Evolutionary conservation across 2,329 filamentous ascomycete species (phyloP).

Genomic region (Magnaporthales sp.): DNA sequence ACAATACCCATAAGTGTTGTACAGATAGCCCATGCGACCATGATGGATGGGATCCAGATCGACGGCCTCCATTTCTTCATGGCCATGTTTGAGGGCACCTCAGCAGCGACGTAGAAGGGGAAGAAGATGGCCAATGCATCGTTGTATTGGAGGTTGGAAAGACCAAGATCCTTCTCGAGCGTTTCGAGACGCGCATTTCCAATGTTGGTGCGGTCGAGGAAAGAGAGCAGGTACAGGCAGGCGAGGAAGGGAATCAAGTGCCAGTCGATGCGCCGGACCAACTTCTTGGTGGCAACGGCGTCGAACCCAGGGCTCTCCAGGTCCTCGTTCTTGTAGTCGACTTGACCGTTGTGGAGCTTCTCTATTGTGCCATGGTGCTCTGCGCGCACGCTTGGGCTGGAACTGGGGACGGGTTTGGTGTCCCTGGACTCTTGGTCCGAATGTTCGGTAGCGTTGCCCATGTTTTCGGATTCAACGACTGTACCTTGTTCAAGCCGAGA

Average conservation of each 20-base stretch:
- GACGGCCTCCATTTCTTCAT: constrained; percentile 67
- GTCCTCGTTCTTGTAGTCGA: constrained; percentile 2
- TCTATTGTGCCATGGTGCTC: neutral
- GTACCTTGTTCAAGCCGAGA: neutral
- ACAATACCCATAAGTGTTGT: constrained; percentile 48
- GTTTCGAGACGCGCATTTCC: constrained; percentile 59
- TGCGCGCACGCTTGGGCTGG: neutral
- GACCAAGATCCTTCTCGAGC: constrained; percentile 35
- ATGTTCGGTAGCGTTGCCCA: constrained; percentile 2
- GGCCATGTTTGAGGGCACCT: constrained; percentile 68
- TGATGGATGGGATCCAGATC: constrained; percentile 68
- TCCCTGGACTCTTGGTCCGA: constrained; percentile 5
- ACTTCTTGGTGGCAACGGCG: constrained; percentile 1
- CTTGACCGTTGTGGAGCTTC: constrained; percentile 2
- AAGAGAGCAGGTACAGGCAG: constrained; percentile 52
- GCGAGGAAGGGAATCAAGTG: constrained; percentile 6
- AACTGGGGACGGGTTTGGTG: neutral
- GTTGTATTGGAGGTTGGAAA: constrained; percentile 59
- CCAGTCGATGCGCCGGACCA: constrained; percentile 6
- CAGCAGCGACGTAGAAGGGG: constrained; percentile 61
- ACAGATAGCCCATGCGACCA: constrained; percentile 49
- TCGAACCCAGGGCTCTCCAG: constrained; percentile 1
- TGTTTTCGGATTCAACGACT: neutral
- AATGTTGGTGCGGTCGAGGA: constrained; percentile 44
- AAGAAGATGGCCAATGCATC: constrained; percentile 66